Percentiles rank a stretch among this genome's conserved stretches.
Conservation (phyloP, 208 protist species). For the Acanthamoeba royreba region DNA sequence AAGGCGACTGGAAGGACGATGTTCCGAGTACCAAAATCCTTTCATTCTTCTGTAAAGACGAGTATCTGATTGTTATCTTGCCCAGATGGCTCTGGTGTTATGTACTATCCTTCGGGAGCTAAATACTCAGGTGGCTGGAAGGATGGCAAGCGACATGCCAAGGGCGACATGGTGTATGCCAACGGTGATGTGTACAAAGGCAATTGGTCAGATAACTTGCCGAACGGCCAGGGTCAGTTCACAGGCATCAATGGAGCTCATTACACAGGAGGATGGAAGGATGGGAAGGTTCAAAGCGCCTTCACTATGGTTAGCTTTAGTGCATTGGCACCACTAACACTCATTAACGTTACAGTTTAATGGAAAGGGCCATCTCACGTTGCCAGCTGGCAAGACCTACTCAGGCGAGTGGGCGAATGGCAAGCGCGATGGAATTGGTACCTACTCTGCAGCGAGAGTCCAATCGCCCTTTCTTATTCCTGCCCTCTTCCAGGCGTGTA, state of each 20-base stretch:
- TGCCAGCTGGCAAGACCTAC: constrained; percentile 18
- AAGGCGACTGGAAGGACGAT: constrained; percentile 44
- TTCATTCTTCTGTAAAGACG: not conserved
- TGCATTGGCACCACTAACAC: no score
- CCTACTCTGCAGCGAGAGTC: not conserved
- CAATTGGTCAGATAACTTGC: not conserved
- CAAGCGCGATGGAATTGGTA: constrained; percentile 31
- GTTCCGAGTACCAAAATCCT: not conserved
- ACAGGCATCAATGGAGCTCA: not conserved
- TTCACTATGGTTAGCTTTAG: not conserved
- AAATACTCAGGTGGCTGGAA: constrained; percentile 27
- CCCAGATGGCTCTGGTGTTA: not conserved
- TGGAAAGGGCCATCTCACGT: constrained; percentile 34
- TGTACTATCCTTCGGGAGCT: constrained; percentile 12
- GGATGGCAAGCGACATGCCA: constrained; percentile 29
- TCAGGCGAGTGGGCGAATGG: constrained; percentile 37
- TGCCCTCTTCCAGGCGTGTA: not conserved
- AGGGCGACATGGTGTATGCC: constrained; percentile 23
- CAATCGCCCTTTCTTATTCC: not conserved
- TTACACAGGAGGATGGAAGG: constrained; percentile 34
- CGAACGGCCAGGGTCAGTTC: constrained; percentile 10
- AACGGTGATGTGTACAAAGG: constrained; percentile 39
- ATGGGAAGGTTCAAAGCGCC: constrained; percentile 23
- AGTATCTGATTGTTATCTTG: not conserved
- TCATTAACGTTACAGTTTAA: not conserved